Base-by-base conservation (phyloP, 441 rosid genomes). In the Adansonia rubrostipa region DNA sequence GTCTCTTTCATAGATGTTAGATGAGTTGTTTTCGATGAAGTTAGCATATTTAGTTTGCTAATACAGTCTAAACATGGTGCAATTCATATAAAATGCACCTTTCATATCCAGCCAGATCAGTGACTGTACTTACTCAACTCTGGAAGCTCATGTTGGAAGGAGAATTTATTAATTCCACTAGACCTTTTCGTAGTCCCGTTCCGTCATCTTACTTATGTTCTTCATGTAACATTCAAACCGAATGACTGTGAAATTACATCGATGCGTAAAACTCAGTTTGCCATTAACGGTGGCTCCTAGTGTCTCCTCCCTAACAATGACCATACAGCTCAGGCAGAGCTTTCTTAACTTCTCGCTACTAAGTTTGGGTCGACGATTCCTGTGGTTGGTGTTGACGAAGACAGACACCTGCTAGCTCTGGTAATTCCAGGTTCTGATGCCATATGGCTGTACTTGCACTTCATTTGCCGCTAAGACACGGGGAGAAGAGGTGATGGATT, bases 321-420 rank as follows among this genome's bases (percentile, higher is more conserved):
- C 42, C 42, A 78, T 82, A 86, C 88, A 78, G 93, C 93, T 64
- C 93, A 90, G 20, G 91, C 91, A 10, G 92, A 91, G 82, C 91
- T 90, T 62, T 88, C 91, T 1, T 86, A 88, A 90, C 86, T 88
- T 70, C 89, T 87, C 36, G 79, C 92, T 53, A 14, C 2, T 6
- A n/a, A 56, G 61, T 36, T 36, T 36, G 42, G 42, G 42, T 36
- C 42, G 42, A 36, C 42, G 42, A 36, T 36, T 36, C 42, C 42
- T 0, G 42, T 36, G 42, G 42, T 36, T 36, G 5, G 42, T 36
- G 3, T 36, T 36, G 42, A 36, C 3, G 42, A 36, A 36, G 42
- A 36, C 42, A 36, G 42, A 36, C 42, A 36, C 42, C 42, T 36
- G 42, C 6, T 5, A 36, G 42, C 42, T 36, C 42, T 36, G 6